These are phyloP conservation scores for Microdochium paspali DNA, from an alignment of 2,329 filamentous ascomycete genomes.

Conservation along the genomic window DNA sequence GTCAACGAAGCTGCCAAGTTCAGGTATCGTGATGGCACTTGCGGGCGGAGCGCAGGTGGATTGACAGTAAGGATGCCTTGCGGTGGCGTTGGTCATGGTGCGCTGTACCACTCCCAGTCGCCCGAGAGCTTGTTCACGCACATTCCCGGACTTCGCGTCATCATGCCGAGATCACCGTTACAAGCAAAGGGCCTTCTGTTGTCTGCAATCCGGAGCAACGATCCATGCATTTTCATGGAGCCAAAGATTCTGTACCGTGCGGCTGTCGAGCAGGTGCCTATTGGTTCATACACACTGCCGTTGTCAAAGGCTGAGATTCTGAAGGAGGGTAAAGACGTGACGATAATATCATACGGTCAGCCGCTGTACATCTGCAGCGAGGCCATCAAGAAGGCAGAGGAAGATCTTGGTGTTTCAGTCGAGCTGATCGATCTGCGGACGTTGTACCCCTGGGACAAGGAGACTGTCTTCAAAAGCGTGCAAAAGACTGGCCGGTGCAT, in stretches of 20 bases:
- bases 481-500: constrained; percentile 79
- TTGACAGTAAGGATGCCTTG: constrained; percentile 85
- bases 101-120: constrained; percentile 79
- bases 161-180: constrained; percentile 75
- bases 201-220: constrained; percentile 66
- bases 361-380: constrained; percentile 75
- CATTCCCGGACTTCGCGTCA: constrained; percentile 73
- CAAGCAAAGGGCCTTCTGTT: constrained; percentile 85
- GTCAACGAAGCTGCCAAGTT: constrained; percentile 91
- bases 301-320: constrained; percentile 79
- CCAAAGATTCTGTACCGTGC: constrained; percentile 89
- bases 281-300: constrained; percentile 70
- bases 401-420: constrained; percentile 66
- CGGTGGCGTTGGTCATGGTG: constrained; percentile 83
- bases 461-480: constrained; percentile 72
- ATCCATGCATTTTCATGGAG: constrained; percentile 89
- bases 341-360: constrained; percentile 81
- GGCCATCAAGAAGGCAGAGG: constrained; percentile 65
- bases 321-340: constrained; percentile 71
- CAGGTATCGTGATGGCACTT: constrained; percentile 60
- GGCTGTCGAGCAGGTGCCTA: constrained; percentile 83
- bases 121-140: constrained; percentile 85
- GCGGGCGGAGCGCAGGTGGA: constrained; percentile 58
- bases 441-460: constrained; percentile 84
- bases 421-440: constrained; percentile 86